These are phyloP conservation scores for Sugiyamaella lignohabitans DNA, from an alignment of 805 yeast species.

Conservation along the genomic window DNA sequence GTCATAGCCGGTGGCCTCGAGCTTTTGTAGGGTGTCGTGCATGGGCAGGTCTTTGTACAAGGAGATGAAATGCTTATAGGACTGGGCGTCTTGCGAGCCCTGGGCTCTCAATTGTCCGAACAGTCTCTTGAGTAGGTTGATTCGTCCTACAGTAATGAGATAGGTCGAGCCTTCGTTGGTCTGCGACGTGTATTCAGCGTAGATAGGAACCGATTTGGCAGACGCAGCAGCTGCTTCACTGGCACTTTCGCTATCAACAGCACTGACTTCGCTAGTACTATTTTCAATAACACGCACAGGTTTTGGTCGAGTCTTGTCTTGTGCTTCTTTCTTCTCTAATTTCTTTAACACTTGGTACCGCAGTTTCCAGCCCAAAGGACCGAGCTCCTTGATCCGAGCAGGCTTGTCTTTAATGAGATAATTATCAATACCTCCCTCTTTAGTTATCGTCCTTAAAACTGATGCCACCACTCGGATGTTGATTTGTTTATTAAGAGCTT, in stretches of 20 bases:
- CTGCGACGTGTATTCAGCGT: conserved; percentile 41
- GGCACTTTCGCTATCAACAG: no score
- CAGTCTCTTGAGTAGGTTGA: conserved; percentile 45
- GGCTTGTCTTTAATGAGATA: conserved; percentile 81
- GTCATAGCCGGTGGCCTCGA: conserved; percentile 40
- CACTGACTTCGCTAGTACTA: not conserved
- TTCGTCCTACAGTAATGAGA: conserved; percentile 56
- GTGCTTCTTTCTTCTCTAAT: conserved; percentile 29
- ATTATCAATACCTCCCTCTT: conserved; percentile 92
- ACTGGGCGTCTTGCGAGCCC: conserved; percentile 40
- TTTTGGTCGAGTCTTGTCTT: conserved; percentile 37
- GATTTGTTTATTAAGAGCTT: conserved; percentile 53
- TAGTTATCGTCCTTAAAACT: conserved; percentile 79
- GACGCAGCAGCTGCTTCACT: no score
- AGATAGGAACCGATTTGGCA: conserved; percentile 37
- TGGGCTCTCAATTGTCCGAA: conserved; percentile 30
- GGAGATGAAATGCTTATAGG: conserved; percentile 43
- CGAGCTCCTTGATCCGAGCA: conserved; percentile 87
- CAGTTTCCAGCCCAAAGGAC: conserved; percentile 86
- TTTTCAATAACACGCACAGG: conserved; percentile 30
- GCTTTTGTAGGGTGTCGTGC: conserved; percentile 44
- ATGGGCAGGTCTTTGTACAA: conserved; percentile 40
- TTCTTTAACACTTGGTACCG: conserved; percentile 62
- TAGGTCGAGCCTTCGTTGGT: conserved; percentile 38
- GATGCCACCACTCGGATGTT: conserved; percentile 63